Base-by-base conservation (phyloP, 768 basidiomycete species). In the Crassisporium funariophilum region DNA sequence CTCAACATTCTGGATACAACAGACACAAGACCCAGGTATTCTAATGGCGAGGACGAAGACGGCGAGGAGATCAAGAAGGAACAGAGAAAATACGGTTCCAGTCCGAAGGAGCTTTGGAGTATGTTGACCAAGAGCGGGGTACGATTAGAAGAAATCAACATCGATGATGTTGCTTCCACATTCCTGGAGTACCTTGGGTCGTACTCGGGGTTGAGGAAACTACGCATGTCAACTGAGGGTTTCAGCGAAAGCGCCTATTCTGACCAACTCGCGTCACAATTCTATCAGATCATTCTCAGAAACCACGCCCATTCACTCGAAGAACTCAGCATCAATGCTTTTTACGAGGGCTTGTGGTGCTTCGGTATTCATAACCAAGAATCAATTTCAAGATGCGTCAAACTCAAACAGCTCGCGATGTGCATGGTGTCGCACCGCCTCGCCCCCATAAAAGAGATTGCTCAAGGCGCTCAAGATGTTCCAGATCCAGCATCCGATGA, bases 31-130 rank as follows among this genome's bases (percentile, higher is more conserved):
- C 38, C 3, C 16, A 35, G 29, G 2, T 15, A 3, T 25, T n/a
- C 10, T 36, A 19, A 9, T 25, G 33, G 6, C 21, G 22, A 34
- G 10, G 16, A 10, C 22, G 13, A 10, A 5, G 7, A 17, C 10
- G 20, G 35, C 10, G 13, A 19, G 5, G 43, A 50, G 9, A 35
- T 12, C 5, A 37, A 19, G 7, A 15, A 15, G 11, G 21, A 44
- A 8, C 38, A 45, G 39, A 45, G 27, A 21, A n/a, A 17, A 10
- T 44, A 40, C 7, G 49, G 49, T 3, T 50, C 49, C 7, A 41
- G 35, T 13, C 22, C 35, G 10, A 44, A 50, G 17, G 43, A 40
- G 17, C 29, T 50, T 11, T 49, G 48, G 48, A 16, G 20, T 1
- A 29, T 25, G 4, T 15, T 44, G 35, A 2, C 4, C 13, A 10